phyloP scores from a whole-genome alignment of 495 filamentous ascomycete species.

The Rhypophila decipiens region DNA sequence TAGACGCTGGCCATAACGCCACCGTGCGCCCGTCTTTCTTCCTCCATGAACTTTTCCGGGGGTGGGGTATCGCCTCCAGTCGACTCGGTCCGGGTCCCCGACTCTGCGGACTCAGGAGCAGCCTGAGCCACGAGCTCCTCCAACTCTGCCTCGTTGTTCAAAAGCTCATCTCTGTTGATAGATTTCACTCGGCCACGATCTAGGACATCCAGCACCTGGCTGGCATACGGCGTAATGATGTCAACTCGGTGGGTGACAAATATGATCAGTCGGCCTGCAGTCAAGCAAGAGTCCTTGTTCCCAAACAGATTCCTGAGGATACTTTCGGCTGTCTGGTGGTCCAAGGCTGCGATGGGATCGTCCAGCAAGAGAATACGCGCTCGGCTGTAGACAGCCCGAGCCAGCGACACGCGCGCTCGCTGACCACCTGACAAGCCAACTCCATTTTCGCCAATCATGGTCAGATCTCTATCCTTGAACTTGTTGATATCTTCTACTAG shows the following conservation, averaged over 20 bases:
- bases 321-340: conserved; percentile 72
- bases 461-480: conserved; percentile 88
- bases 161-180: conserved; percentile 31
- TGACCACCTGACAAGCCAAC: conserved; percentile 95
- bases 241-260: conserved; percentile 76
- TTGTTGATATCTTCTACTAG: conserved; percentile 82
- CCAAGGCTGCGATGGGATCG: conserved; percentile 89
- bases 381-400: conserved; percentile 86
- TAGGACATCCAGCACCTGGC: conserved; percentile 60
- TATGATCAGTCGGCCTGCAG: conserved; percentile 55
- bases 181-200: conserved; percentile 47
- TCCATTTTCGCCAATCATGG: conserved; percentile 91
- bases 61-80: conserved; percentile 27
- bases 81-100: conserved; percentile 8
- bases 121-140: conserved; percentile 11
- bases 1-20: conserved; percentile 70
- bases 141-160: conserved; percentile 18
- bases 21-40: conserved; percentile 69
- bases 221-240: conserved; percentile 57
- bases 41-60: conserved; percentile 74
- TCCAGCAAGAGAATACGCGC: conserved; percentile 92
- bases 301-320: conserved; percentile 64
- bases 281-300: conserved; percentile 45
- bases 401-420: conserved; percentile 85
- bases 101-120: no score